Evolutionary conservation across 306 rosid species (phyloP).

Genomic region (Trichosanthes truncata): DNA sequence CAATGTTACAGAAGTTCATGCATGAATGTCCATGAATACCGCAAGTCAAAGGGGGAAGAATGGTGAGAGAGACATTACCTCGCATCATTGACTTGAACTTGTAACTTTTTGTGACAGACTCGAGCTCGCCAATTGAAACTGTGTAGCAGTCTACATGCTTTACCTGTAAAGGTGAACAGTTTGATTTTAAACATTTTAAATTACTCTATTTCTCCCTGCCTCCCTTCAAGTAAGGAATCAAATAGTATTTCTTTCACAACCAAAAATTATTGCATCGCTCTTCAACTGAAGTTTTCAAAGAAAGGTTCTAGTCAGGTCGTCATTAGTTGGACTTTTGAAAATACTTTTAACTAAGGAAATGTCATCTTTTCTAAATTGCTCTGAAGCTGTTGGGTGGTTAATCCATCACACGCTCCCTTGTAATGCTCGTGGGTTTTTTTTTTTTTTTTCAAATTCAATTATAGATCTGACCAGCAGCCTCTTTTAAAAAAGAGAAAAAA

Average conservation of each 20-base stretch:
- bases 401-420: not conserved
- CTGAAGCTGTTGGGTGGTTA: not conserved
- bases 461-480: not conserved
- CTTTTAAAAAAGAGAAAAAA: too few relatives aligned
- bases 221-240: not conserved
- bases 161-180: constrained; percentile 35
- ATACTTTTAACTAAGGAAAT: not conserved
- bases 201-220: not conserved
- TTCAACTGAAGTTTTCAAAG: not conserved
- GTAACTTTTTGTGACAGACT: constrained; percentile 57
- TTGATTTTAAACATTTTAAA: not conserved
- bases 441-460: not conserved
- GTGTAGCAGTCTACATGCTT: constrained; percentile 74
- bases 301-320: not conserved
- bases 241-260: not conserved
- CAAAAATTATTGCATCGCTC: not conserved
- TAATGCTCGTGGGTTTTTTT: not conserved
- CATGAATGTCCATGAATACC: not conserved
- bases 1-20: not conserved
- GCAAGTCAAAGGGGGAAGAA: not conserved
- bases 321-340: not conserved
- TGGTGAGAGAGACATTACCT: constrained; percentile 44
- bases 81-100: constrained; percentile 97
- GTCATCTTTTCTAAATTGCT: not conserved
- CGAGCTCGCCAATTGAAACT: constrained; percentile 58